phyloP scores from a whole-genome alignment of 768 basidiomycete genomes.

The Nidularia sp. region DNA sequence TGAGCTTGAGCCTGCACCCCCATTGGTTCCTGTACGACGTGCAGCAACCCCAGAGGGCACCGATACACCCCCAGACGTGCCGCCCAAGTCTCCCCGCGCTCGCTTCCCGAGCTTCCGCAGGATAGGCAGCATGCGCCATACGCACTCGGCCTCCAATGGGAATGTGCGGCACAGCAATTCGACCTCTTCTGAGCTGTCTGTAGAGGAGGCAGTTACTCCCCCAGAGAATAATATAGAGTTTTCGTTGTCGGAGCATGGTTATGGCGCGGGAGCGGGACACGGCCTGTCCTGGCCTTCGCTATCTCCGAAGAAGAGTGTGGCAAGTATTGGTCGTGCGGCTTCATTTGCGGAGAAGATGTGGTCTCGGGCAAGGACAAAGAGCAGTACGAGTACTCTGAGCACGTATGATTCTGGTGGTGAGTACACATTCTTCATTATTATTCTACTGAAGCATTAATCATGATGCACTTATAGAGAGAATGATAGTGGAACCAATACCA shows the following conservation, averaged over 20 bases:
- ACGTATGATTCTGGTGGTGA: constrained; percentile 31
- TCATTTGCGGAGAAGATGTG: constrained; percentile 63
- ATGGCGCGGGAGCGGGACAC: constrained; percentile 24
- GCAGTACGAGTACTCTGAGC: constrained; percentile 41
- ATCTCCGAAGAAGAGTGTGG: constrained; percentile 47
- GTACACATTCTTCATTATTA: neutral
- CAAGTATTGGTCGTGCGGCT: constrained; percentile 41
- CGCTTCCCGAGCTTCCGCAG: constrained; percentile 47
- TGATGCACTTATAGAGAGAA: neutral
- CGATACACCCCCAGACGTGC: neutral
- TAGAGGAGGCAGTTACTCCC: constrained; percentile 66
- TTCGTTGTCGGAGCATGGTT: constrained; percentile 22
- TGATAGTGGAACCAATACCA: neutral
- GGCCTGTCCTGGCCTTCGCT: constrained; percentile 42
- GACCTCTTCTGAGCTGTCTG: constrained; percentile 56
- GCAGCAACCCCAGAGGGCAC: neutral
- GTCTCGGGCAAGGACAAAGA: constrained; percentile 49
- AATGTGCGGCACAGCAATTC: constrained; percentile 59
- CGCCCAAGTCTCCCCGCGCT: constrained; percentile 32
- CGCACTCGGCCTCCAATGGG: constrained; percentile 18
- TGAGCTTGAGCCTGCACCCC: neutral
- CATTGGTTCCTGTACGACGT: constrained; percentile 10
- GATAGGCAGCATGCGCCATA: constrained; percentile 36
- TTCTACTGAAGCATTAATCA: neutral
- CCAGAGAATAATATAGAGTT: constrained; percentile 39